Evolutionary conservation across 164 flowering plant species (phyloP).

Genomic region (Vitis riparia): DNA sequence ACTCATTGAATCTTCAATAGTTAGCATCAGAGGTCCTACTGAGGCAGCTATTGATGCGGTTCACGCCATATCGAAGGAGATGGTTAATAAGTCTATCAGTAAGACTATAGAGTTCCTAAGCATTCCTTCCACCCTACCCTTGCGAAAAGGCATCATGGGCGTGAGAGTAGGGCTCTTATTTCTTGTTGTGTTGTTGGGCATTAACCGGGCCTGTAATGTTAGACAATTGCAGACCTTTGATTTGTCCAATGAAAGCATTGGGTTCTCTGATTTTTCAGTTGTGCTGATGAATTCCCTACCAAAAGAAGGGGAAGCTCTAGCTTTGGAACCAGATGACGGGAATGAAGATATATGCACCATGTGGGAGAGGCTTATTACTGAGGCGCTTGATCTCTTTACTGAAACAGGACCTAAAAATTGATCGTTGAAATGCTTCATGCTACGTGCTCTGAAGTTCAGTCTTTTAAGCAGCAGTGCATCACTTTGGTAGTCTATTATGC

Average conservation of each 20-base stretch:
- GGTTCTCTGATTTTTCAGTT: slow-evolving; percentile 22
- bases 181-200: slow-evolving; percentile 36
- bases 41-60: slow-evolving; percentile 96
- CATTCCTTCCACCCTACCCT: too few relatives aligned
- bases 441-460: slow-evolving; percentile 51
- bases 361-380: slow-evolving; percentile 63
- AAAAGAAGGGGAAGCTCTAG: slow-evolving; percentile 16
- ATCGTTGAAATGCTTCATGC: slow-evolving; percentile 53
- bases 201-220: slow-evolving; percentile 45
- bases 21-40: slow-evolving; percentile 87
- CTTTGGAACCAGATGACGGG: slow-evolving; percentile 17
- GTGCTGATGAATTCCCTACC: slow-evolving; percentile 21
- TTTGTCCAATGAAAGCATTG: background rate
- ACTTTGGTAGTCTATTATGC: too few relatives aligned
- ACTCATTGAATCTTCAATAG: slow-evolving; percentile 79
- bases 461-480: slow-evolving; percentile 44
- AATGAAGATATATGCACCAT: slow-evolving; percentile 53
- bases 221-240: slow-evolving; percentile 25
- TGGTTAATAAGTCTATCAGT: slow-evolving; percentile 72
- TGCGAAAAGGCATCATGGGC: slow-evolving; percentile 50
- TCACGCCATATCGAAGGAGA: slow-evolving; percentile 70
- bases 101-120: slow-evolving; percentile 51
- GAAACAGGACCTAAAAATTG: slow-evolving; percentile 68
- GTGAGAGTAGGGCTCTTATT: slow-evolving; percentile 41
- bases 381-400: slow-evolving; percentile 56